These are phyloP conservation scores for Circinella umbellata DNA, from an alignment of 371 early-diverging fungal species.

Conservation along the genomic window DNA sequence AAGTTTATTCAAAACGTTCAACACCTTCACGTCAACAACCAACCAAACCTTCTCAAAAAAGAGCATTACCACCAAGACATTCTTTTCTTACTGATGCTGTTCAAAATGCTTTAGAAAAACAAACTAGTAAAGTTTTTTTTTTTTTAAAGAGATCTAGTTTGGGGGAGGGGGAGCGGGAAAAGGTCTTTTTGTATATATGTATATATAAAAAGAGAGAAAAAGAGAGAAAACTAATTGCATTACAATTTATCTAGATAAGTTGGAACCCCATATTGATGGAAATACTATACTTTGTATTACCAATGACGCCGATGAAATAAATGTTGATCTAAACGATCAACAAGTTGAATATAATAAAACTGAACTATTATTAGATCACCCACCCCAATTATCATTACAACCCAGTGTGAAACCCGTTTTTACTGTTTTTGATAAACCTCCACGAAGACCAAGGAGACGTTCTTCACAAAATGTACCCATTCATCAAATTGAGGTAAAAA, in stretches of 20 bases:
- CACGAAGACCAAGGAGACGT: slow-evolving; percentile 4
- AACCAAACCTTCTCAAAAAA: slow-evolving; percentile 21
- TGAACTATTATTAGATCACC: background rate
- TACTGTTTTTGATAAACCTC: slow-evolving; percentile 11
- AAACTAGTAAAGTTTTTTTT: slow-evolving; percentile 19
- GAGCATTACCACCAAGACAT: slow-evolving; percentile 34
- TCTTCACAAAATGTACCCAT: background rate
- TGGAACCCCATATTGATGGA: slow-evolving; percentile 11
- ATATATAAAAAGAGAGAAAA: too few relatives aligned
- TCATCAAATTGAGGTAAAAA: slow-evolving; percentile 15
- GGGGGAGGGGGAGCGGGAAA: too few relatives aligned
- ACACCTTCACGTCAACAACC: slow-evolving; percentile 5
- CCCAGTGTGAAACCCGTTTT: slow-evolving; percentile 8
- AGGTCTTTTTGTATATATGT: too few relatives aligned
- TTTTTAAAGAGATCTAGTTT: too few relatives aligned
- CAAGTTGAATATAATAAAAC: too few relatives aligned
- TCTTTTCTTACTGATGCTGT: slow-evolving; percentile 34
- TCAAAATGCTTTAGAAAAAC: slow-evolving; percentile 22
- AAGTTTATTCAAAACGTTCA: background rate
- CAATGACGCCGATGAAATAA: slow-evolving; percentile 2
- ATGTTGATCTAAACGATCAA: background rate
- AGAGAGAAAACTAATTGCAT: too few relatives aligned
- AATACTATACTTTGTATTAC: slow-evolving; percentile 13
- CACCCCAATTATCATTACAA: too few relatives aligned
- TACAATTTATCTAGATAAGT: slow-evolving; percentile 1